Conservation (phyloP, 1,284 basidiomycete species). For the Ganoderma meredithae region DNA sequence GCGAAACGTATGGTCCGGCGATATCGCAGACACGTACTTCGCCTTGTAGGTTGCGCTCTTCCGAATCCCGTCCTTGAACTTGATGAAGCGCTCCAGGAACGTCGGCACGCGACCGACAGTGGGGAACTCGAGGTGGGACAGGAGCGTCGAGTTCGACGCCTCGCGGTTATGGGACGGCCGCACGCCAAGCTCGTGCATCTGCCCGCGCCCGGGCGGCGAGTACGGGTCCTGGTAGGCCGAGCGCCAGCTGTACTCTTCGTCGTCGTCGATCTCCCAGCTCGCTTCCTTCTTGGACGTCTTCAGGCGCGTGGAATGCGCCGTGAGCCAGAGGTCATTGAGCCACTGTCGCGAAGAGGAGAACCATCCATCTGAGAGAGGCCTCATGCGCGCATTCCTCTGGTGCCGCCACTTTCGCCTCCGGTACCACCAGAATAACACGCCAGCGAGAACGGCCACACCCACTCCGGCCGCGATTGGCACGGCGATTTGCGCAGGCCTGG, state of each 20-base stretch:
- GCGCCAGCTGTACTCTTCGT: constrained; percentile 11
- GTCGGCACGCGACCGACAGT: constrained; percentile 21
- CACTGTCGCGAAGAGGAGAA: constrained; percentile 17
- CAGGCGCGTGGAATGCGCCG: constrained; percentile 18
- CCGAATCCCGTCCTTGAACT: constrained; percentile 24
- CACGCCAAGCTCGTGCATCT: constrained; percentile 15
- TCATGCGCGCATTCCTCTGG: constrained; percentile 10
- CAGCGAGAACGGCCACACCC: constrained; percentile 23
- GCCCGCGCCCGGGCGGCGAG: neutral
- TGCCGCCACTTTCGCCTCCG: constrained; percentile 15
- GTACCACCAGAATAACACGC: constrained; percentile 23
- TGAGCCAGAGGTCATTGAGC: constrained; percentile 10
- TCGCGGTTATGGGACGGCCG: constrained; percentile 21
- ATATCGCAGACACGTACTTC: constrained; percentile 25
- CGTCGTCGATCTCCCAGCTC: constrained; percentile 30
- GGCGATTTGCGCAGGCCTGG: constrained; percentile 28
- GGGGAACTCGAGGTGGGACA: constrained; percentile 23
- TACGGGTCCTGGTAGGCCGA: constrained; percentile 21
- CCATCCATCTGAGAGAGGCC: constrained; percentile 11
- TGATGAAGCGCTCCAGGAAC: constrained; percentile 28
- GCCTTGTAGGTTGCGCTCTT: constrained; percentile 30
- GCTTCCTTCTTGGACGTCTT: constrained; percentile 22
- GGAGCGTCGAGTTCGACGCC: constrained; percentile 26
- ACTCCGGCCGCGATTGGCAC: constrained; percentile 32
- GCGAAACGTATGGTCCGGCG: constrained; percentile 25